Conservation (phyloP, 345 rosid species). For the Boechera divaricarpa region DNA sequence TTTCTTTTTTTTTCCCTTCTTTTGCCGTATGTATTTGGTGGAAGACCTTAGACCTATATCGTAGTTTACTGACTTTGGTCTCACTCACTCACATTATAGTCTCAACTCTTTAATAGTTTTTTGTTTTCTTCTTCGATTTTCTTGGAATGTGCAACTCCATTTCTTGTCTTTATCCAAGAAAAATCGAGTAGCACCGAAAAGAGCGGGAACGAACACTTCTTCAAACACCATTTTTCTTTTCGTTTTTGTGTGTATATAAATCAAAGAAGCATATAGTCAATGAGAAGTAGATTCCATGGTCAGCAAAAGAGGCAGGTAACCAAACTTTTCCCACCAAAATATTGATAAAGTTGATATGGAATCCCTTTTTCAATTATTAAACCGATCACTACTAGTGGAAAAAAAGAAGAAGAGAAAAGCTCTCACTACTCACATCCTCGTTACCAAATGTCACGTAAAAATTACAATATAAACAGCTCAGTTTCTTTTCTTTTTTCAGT, state of each 20-base stretch:
- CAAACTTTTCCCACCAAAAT: constrained; percentile 41
- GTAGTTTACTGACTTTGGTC: constrained; percentile 47
- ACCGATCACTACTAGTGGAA: constrained; percentile 29
- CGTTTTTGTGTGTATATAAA: constrained; percentile 13
- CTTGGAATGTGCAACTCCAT: constrained; percentile 33
- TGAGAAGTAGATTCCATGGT: constrained; percentile 45
- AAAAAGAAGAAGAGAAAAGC: background rate
- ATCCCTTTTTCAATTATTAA: constrained; percentile 41
- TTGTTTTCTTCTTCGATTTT: constrained; percentile 45
- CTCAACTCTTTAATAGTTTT: constrained; percentile 10
- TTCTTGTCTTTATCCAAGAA: constrained; percentile 43
- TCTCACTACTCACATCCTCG: constrained; percentile 20
- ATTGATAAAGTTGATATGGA: constrained; percentile 26
- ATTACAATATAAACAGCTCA: constrained; percentile 15
- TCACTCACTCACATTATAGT: constrained; percentile 42
- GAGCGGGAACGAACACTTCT: constrained; percentile 46
- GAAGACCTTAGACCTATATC: constrained; percentile 32
- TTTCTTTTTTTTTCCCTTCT: background rate
- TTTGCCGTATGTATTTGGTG: constrained; percentile 33
- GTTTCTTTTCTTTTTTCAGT: background rate
- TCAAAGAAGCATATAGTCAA: constrained; percentile 41
- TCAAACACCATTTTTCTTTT: constrained; percentile 18
- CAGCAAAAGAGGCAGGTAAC: constrained; percentile 46
- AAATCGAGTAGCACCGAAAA: constrained; percentile 41
- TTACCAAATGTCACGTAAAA: constrained; percentile 1